Evolutionary conservation across 345 rosid genomes (phyloP).

Genomic region (Eucalyptus fibrosa): DNA sequence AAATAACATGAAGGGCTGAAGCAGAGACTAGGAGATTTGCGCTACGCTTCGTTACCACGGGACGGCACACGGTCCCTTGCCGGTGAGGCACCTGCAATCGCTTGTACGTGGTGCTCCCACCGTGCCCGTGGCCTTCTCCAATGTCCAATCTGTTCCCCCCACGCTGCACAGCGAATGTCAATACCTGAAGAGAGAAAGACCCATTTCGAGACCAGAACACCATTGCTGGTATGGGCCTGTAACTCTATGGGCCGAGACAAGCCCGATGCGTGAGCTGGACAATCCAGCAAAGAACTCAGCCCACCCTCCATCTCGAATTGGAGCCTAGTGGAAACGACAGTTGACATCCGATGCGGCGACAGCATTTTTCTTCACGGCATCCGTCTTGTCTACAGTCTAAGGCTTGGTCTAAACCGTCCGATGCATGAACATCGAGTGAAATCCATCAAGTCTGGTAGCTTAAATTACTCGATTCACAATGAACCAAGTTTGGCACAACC

Average conservation of each 20-base stretch:
- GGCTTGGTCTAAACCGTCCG: background rate
- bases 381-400: background rate
- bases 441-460: background rate
- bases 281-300: background rate
- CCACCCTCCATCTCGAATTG: background rate
- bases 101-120: constrained; percentile 44
- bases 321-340: background rate
- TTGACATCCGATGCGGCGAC: background rate
- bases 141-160: background rate
- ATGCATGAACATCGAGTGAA: background rate
- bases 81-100: constrained; percentile 69
- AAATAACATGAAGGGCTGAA: background rate
- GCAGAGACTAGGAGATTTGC: background rate
- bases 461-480: background rate
- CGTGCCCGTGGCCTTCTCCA: constrained; percentile 46
- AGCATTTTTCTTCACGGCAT: background rate
- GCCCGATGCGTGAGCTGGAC: background rate
- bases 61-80: constrained; percentile 76
- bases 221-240: background rate
- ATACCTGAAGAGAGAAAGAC: background rate
- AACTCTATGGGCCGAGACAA: background rate
- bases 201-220: background rate
- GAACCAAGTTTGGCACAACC: background rate
- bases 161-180: background rate
- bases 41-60: constrained; percentile 29